A percentile compares a stretch with the other conserved stretches of the same genome.
phyloP scores from a whole-genome alignment of 2,329 filamentous ascomycete species.

The Colletotrichum tropicicola region DNA sequence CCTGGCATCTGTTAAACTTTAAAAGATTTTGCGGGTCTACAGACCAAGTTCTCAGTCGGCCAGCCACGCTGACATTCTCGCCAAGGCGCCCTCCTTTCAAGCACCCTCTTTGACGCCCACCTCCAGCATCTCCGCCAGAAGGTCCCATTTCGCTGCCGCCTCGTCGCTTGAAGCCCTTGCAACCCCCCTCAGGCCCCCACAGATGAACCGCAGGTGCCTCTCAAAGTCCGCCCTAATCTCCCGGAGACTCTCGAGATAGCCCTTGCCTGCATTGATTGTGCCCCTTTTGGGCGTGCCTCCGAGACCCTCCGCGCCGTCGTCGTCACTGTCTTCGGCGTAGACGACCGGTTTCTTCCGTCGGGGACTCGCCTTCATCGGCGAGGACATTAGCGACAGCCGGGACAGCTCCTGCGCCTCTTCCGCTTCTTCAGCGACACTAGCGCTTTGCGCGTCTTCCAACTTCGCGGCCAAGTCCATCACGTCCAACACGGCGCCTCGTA shows the following conservation, averaged over 20 bases:
- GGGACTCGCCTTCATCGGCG: constrained; percentile 39
- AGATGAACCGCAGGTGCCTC: constrained; percentile 73
- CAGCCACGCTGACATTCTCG: not conserved
- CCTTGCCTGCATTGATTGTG: constrained; percentile 35
- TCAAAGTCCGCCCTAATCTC: constrained; percentile 71
- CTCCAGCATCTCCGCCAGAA: constrained; percentile 82
- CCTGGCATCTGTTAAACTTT: constrained; percentile 21
- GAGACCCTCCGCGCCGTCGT: constrained; percentile 44
- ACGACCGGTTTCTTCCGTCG: constrained; percentile 25
- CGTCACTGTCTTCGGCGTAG: constrained; percentile 42
- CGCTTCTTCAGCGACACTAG: constrained; percentile 46
- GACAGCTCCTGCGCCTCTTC: constrained; percentile 49
- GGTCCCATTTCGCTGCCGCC: constrained; percentile 75
- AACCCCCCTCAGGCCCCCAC: constrained; percentile 77
- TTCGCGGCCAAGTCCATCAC: constrained; percentile 79
- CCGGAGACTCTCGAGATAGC: constrained; percentile 61
- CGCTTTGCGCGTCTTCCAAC: constrained; percentile 68
- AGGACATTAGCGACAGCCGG: constrained; percentile 46
- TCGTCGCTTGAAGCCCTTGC: constrained; percentile 76
- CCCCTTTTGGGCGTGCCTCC: constrained; percentile 16
- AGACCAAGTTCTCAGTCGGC: constrained; percentile 20
- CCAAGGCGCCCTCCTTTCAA: constrained; percentile 5
- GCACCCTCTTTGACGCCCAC: constrained; percentile 45
- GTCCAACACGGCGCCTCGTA: constrained; percentile 77
- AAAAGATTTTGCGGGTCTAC: constrained; percentile 24